Percentiles rank a stretch among this genome's conserved stretches.
Evolutionary conservation across 176 grass and related monocot species (phyloP).

Genomic region (Cenchrus fungigraminus): DNA sequence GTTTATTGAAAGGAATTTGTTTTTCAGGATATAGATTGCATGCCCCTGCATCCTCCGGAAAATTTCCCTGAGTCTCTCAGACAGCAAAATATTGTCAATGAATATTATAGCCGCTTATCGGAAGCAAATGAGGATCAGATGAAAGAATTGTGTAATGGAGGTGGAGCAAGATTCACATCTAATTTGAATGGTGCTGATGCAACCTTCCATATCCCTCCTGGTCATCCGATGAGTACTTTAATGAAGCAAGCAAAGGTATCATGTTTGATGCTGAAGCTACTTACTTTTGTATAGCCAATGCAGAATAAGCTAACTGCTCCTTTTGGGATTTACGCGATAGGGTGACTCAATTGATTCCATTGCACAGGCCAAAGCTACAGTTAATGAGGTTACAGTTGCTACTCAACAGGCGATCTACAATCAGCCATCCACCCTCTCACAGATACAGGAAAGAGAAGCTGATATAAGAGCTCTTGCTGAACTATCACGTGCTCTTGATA

Average conservation of each 20-base stretch:
- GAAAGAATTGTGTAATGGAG: conserved; percentile 63
- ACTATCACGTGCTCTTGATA: conserved; percentile 90
- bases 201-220: conserved; percentile 48
- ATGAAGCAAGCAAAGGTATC: conserved; percentile 73
- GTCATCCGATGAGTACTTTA: conserved; percentile 69
- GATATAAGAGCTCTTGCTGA: conserved; percentile 98
- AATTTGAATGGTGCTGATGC: conserved; percentile 54
- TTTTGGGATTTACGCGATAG: conserved; percentile 56
- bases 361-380: conserved; percentile 78
- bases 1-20: conserved; percentile 34
- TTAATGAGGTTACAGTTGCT: conserved; percentile 71
- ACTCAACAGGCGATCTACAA: conserved; percentile 82
- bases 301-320: conserved; percentile 43
- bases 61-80: conserved; percentile 84
- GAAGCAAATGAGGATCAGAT: conserved; percentile 60
- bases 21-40: conserved; percentile 97
- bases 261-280: conserved; percentile 28
- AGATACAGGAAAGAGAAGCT: conserved; percentile 99
- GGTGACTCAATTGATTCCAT: conserved; percentile 81
- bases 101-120: conserved; percentile 62
- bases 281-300: conserved; percentile 39
- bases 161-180: conserved; percentile 47
- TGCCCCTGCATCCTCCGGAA: conserved; percentile 85
- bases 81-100: conserved; percentile 55
- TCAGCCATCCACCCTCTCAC: conserved; percentile 83